Conservation (phyloP, 768 basidiomycete genomes). For the Suillus fuscotomentosus region DNA sequence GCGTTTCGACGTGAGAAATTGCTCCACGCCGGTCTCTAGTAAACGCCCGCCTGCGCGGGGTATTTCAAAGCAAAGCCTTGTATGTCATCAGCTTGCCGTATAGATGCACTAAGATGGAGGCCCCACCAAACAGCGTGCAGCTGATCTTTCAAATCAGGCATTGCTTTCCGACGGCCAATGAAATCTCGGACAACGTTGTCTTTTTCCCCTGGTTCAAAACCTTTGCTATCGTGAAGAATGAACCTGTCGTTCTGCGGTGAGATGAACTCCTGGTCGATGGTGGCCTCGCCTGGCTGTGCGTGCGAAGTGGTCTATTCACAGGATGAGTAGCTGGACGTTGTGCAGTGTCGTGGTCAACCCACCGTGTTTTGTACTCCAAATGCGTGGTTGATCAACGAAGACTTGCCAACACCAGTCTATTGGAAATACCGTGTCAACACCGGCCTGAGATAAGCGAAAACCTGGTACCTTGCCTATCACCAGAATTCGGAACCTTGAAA, state of each 20-base stretch:
- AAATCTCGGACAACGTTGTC: slow-evolving; percentile 11
- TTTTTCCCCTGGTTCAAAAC: slow-evolving; percentile 14
- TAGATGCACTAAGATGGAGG: background rate
- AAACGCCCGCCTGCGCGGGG: background rate
- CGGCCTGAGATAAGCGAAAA: background rate
- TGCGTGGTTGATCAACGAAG: background rate
- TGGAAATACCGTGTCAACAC: background rate
- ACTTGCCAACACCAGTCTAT: background rate
- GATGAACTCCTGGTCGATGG: slow-evolving; percentile 12
- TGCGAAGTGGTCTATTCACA: background rate
- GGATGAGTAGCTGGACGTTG: background rate
- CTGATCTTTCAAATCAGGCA: background rate
- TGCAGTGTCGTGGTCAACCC: background rate
- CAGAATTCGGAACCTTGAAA: background rate
- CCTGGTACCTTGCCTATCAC: background rate
- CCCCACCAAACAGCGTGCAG: background rate
- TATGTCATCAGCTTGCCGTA: background rate
- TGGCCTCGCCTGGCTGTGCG: background rate
- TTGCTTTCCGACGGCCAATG: slow-evolving; percentile 3
- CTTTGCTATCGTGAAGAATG: slow-evolving; percentile 17
- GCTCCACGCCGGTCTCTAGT: background rate
- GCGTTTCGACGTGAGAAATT: background rate
- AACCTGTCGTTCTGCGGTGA: slow-evolving; percentile 10
- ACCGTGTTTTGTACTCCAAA: background rate
- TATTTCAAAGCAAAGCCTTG: background rate